Percentiles rank a stretch among this genome's conserved stretches.
These are phyloP conservation scores for Truncatella angustata DNA, from an alignment of 2,329 filamentous ascomycete species.

Conservation along the genomic window DNA sequence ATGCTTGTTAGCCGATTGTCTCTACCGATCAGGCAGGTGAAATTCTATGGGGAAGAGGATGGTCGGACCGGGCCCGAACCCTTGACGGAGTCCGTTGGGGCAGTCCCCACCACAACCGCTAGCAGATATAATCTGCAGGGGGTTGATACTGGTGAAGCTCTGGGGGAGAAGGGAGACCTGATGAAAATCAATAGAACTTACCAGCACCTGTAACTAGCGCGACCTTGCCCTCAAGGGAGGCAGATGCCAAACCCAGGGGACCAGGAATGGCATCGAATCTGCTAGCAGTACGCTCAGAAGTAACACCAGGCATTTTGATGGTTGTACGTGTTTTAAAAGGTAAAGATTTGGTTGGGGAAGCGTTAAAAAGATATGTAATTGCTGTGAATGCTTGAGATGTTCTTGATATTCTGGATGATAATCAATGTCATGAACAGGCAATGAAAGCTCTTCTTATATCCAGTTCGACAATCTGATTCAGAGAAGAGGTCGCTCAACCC, in stretches of 20 bases:
- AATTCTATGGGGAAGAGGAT: not conserved
- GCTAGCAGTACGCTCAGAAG: slow-evolving; percentile 18
- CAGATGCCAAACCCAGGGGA: slow-evolving; percentile 36
- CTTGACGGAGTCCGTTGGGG: slow-evolving; percentile 12
- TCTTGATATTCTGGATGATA: not conserved
- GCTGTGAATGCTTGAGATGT: not conserved
- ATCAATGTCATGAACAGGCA: not conserved
- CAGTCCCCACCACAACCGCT: not conserved
- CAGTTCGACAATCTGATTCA: not conserved
- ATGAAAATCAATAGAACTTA: slow-evolving; percentile 22
- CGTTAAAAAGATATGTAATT: too few relatives aligned
- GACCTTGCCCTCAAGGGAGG: slow-evolving; percentile 37
- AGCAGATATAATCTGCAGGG: not conserved
- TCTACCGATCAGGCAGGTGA: not conserved
- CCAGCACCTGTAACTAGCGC: slow-evolving; percentile 37
- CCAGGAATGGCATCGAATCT: slow-evolving; percentile 37
- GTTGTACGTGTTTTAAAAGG: not conserved
- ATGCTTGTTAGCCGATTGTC: slow-evolving; percentile 12
- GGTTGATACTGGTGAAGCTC: not conserved
- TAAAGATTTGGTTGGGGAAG: too few relatives aligned
- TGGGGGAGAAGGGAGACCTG: not conserved
- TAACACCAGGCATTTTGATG: slow-evolving; percentile 32
- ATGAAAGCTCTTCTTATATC: not conserved
- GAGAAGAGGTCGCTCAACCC: too few relatives aligned
- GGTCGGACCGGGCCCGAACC: slow-evolving; percentile 1